Percentiles rank a stretch among this genome's conserved stretches.
phyloP scores from a whole-genome alignment of 495 filamentous ascomycete genomes.

The Chaetomium fimeti region DNA sequence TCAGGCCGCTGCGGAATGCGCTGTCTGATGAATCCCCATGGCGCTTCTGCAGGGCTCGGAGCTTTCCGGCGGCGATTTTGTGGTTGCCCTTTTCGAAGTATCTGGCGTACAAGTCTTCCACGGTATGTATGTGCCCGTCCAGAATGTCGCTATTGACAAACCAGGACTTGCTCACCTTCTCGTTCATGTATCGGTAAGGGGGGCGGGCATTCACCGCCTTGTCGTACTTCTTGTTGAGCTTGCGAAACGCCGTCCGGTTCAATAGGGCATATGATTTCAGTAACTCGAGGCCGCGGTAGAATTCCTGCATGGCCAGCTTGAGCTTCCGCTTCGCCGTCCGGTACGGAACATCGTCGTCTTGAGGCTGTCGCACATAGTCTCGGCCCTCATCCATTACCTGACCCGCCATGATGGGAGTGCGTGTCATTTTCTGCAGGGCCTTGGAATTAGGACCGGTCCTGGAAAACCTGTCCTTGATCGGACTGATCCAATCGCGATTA shows the following conservation, averaged over 20 bases:
- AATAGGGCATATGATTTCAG: slow-evolving; percentile 85
- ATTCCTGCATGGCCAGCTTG: slow-evolving; percentile 86
- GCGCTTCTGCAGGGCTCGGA: slow-evolving; percentile 65
- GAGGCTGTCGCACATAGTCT: slow-evolving; percentile 65
- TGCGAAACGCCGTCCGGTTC: slow-evolving; percentile 90
- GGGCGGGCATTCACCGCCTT: slow-evolving; percentile 78
- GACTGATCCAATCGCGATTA: slow-evolving; percentile 41
- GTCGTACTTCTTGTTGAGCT: slow-evolving; percentile 99
- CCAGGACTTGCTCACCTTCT: slow-evolving; percentile 84
- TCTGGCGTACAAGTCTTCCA: slow-evolving; percentile 87
- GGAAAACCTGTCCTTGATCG: slow-evolving; percentile 45
- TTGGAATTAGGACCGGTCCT: slow-evolving; percentile 50
- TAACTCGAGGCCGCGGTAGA: slow-evolving; percentile 86
- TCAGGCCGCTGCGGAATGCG: slow-evolving; percentile 77
- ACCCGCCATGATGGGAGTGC: slow-evolving; percentile 40
- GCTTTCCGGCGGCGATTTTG: slow-evolving; percentile 83
- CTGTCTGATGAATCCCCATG: slow-evolving; percentile 67
- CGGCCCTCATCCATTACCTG: slow-evolving; percentile 44
- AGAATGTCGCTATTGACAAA: slow-evolving; percentile 83
- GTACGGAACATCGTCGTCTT: slow-evolving; percentile 66
- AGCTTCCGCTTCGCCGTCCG: slow-evolving; percentile 84
- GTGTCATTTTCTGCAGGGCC: slow-evolving; percentile 42
- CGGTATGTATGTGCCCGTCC: slow-evolving; percentile 70
- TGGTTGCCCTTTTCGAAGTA: slow-evolving; percentile 90
- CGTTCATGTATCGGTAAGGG: slow-evolving; percentile 79